These are phyloP conservation scores for Neurospora sp. DNA, from an alignment of 495 filamentous ascomycete genomes.

Conservation along the genomic window DNA sequence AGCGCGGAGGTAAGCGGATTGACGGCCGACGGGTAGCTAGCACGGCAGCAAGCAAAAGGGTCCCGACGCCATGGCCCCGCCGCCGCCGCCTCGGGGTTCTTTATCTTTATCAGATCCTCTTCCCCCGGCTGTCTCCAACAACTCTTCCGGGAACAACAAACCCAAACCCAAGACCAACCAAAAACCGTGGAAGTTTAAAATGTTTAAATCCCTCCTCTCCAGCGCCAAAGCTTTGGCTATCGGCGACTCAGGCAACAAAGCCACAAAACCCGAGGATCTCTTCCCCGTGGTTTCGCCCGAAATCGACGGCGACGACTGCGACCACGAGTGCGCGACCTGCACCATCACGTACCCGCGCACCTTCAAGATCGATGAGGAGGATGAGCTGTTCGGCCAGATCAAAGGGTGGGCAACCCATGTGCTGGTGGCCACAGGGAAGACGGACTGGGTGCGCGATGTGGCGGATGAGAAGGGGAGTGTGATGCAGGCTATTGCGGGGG, in stretches of 20 bases:
- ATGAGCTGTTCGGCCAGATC: conserved; percentile 76
- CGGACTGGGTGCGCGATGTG: conserved; percentile 88
- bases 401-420: conserved; percentile 86
- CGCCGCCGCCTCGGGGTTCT: not conserved
- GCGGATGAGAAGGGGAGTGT: conserved; percentile 86
- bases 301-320: conserved; percentile 82
- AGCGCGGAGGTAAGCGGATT: not conserved
- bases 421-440: conserved; percentile 88
- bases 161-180: not conserved
- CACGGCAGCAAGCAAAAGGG: not conserved
- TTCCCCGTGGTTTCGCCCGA: conserved; percentile 58
- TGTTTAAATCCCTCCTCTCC: conserved; percentile 32
- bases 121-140: not conserved
- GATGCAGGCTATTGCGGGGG: conserved; percentile 76
- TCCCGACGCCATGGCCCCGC: not conserved
- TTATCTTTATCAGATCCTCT: not conserved
- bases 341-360: conserved; percentile 59
- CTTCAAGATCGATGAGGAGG: conserved; percentile 65
- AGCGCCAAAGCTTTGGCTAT: conserved; percentile 40
- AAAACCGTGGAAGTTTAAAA: not conserved
- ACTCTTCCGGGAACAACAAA: not conserved
- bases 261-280: conserved; percentile 40
- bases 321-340: conserved; percentile 82
- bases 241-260: conserved; percentile 61
- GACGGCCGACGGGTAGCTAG: not conserved